Percentiles rank a stretch among this genome's conserved stretches.
These are phyloP conservation scores for Skeletonema costatum DNA, from an alignment of 108 stramenopile species.

Conservation along the genomic window DNA sequence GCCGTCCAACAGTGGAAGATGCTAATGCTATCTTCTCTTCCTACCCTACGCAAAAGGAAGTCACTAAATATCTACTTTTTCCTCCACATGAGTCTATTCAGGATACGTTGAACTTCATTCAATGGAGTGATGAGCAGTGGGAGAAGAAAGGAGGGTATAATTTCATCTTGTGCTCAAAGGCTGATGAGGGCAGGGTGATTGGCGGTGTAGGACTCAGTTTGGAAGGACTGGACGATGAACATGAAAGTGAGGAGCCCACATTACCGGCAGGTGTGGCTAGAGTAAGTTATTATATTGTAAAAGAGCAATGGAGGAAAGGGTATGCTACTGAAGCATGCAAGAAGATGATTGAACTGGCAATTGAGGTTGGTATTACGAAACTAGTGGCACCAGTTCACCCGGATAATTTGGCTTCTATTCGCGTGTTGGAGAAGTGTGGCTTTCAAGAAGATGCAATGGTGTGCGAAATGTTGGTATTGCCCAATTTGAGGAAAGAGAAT, in stretches of 20 bases:
- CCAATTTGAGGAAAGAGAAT: neutral
- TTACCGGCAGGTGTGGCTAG: constrained; percentile 1
- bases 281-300: constrained; percentile 1
- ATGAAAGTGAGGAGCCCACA: neutral
- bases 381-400: constrained; percentile 9
- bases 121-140: constrained; percentile 10
- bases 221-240: neutral
- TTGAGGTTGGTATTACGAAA: constrained; percentile 8
- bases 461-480: neutral
- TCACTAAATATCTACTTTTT: constrained; percentile 12
- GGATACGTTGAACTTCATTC: constrained; percentile 4
- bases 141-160: neutral
- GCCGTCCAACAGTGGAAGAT: constrained; percentile 10
- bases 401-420: constrained; percentile 1
- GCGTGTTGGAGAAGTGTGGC: constrained; percentile 22
- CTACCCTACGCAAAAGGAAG: constrained; percentile 2
- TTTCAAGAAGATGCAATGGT: constrained; percentile 8
- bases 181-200: neutral
- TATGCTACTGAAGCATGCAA: constrained; percentile 11
- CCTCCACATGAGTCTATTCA: constrained; percentile 7
- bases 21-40: constrained; percentile 2
- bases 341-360: constrained; percentile 11
- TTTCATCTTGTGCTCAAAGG: neutral
- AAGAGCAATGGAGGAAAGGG: neutral
- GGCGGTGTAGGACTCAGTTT: constrained; percentile 9